Conservation (phyloP, 257 asterid genomes). For the Lycium barbarum region DNA sequence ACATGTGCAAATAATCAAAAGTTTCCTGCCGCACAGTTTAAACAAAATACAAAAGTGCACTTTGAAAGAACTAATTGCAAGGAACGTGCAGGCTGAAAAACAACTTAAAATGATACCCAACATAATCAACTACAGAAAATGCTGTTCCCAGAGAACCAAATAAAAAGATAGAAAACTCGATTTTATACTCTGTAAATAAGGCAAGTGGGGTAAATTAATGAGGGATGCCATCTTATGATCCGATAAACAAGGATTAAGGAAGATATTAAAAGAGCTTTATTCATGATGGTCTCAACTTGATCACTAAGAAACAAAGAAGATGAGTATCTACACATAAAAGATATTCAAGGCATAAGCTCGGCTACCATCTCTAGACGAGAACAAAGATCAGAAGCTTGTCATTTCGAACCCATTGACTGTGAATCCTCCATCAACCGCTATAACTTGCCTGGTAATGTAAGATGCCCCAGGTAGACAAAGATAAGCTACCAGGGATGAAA, state of each 20-base stretch:
- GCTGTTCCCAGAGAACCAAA: not conserved
- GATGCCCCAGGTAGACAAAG: constrained; percentile 92
- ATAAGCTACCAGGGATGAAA: constrained; percentile 80
- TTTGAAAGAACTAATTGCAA: not conserved
- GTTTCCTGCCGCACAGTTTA: not conserved
- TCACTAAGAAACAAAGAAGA: constrained; percentile 2
- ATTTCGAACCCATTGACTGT: constrained; percentile 68
- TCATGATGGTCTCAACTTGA: not conserved
- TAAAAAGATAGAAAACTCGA: not conserved
- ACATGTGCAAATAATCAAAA: constrained; percentile 3
- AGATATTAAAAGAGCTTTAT: not conserved
- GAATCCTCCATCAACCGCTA: constrained; percentile 86
- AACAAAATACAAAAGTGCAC: not conserved
- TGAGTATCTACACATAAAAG: not conserved
- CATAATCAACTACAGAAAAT: not conserved
- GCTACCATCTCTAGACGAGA: not conserved
- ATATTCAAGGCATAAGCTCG: not conserved
- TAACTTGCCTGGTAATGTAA: constrained; percentile 77
- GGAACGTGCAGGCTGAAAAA: constrained; percentile 2
- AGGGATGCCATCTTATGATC: not conserved
- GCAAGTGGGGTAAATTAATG: not conserved
- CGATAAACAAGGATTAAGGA: not conserved
- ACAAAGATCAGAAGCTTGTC: constrained; percentile 3
- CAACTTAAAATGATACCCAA: not conserved
- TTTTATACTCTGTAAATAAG: not conserved